These are phyloP conservation scores for Pyrus hybrid DNA, from an alignment of 331 rosid genomes.

Conservation along the genomic window DNA sequence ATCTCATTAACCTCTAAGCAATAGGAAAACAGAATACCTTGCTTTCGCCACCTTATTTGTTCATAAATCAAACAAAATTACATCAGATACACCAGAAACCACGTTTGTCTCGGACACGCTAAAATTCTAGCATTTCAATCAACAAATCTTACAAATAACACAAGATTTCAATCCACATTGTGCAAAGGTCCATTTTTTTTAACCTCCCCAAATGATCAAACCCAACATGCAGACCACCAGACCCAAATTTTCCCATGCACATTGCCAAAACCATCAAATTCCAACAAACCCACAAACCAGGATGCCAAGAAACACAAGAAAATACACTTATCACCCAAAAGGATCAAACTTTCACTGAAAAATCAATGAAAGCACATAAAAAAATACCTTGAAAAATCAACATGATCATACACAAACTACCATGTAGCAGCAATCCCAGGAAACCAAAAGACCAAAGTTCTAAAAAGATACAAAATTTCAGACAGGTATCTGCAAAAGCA, in stretches of 20 bases:
- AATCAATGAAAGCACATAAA: neutral
- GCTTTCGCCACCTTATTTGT: neutral
- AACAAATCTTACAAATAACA: conserved; percentile 11
- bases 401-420: neutral
- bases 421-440: conserved; percentile 2
- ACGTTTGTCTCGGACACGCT: neutral
- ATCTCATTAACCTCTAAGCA: neutral
- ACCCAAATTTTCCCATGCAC: conserved; percentile 11
- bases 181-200: conserved; percentile 10
- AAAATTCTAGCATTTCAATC: neutral
- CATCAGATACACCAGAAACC: neutral
- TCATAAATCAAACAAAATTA: neutral
- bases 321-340: neutral
- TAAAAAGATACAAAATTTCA: neutral
- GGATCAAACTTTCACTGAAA: neutral
- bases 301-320: neutral
- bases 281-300: neutral
- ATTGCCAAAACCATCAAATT: conserved; percentile 1
- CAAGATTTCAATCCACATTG: conserved; percentile 42
- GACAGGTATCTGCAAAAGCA: neutral
- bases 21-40: neutral
- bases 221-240: conserved; percentile 41
- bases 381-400: neutral
- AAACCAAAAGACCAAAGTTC: neutral
- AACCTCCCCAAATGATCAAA: conserved; percentile 21